phyloP scores from a whole-genome alignment of 2,329 filamentous ascomycete genomes.

The Cercospora berteroae region DNA sequence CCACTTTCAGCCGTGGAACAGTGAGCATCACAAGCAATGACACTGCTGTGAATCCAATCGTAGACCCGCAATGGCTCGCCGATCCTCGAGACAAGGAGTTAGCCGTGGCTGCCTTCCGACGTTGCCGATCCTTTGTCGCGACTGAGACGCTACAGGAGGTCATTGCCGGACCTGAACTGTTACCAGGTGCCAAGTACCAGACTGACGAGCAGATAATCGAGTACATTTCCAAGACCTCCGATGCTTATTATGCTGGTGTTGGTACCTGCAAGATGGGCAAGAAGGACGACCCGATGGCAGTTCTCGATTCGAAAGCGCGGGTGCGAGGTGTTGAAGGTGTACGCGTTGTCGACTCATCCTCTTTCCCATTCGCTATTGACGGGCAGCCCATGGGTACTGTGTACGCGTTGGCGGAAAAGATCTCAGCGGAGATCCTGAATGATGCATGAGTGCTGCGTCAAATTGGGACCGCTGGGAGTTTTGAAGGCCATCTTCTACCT shows the following conservation, averaged over 20 bases:
- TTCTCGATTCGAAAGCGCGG: constrained; percentile 25
- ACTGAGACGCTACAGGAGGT: constrained; percentile 32
- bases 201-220: constrained; percentile 23
- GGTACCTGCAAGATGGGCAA: constrained; percentile 28
- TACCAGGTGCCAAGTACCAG: background rate
- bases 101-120: constrained; percentile 36
- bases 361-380: constrained; percentile 21
- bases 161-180: constrained; percentile 20
- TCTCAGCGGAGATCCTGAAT: constrained; percentile 25
- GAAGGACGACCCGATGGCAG: constrained; percentile 23
- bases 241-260: constrained; percentile 21
- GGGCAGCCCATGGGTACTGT: constrained; percentile 30
- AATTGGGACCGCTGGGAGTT: background rate
- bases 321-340: constrained; percentile 27
- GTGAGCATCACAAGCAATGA: constrained; percentile 17
- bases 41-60: constrained; percentile 13
- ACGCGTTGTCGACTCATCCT: constrained; percentile 30
- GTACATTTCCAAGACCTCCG: constrained; percentile 15
- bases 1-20: constrained; percentile 28
- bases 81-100: constrained; percentile 36
- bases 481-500: background rate
- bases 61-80: constrained; percentile 39
- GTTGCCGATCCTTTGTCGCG: constrained; percentile 35
- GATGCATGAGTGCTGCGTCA: background rate
- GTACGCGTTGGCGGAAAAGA: constrained; percentile 15